These are phyloP conservation scores for Yamadazyma nakazawae DNA, from an alignment of 805 yeast genomes.

Conservation along the genomic window DNA sequence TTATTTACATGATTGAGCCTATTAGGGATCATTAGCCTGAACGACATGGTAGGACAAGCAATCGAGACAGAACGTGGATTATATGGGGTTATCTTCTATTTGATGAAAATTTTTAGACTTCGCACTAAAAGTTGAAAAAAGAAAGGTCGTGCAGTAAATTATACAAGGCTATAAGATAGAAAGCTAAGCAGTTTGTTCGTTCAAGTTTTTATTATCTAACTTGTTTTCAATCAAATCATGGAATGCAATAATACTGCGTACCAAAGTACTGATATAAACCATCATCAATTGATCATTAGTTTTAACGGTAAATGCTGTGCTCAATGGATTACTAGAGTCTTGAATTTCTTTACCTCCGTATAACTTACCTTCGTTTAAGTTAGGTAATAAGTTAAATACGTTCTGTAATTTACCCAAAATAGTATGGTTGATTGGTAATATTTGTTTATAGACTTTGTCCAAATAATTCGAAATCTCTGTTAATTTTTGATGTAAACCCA, in stretches of 20 bases:
- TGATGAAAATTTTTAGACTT: slow-evolving; percentile 8
- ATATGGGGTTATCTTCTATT: slow-evolving; percentile 2
- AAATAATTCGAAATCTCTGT: slow-evolving; percentile 75
- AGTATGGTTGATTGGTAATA: slow-evolving; percentile 83
- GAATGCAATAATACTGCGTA: slow-evolving; percentile 92
- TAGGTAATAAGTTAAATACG: slow-evolving; percentile 89
- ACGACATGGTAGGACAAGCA: slow-evolving; percentile 1
- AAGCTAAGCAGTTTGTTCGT: slow-evolving; percentile 22
- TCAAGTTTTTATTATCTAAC: slow-evolving; percentile 66
- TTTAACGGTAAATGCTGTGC: slow-evolving; percentile 82
- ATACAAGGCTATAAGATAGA: not conserved
- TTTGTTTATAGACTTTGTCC: slow-evolving; percentile 64
- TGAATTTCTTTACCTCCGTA: slow-evolving; percentile 14
- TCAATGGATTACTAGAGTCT: slow-evolving; percentile 49
- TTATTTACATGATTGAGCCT: slow-evolving; percentile 23
- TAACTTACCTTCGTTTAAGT: slow-evolving; percentile 41
- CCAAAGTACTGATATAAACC: slow-evolving; percentile 83
- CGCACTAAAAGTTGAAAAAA: slow-evolving; percentile 3
- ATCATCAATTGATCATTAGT: slow-evolving; percentile 97
- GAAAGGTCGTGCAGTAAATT: not conserved
- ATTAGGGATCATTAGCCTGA: slow-evolving; percentile 6
- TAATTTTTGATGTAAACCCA: slow-evolving; percentile 79
- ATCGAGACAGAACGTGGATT: not conserved
- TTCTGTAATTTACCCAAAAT: slow-evolving; percentile 92
- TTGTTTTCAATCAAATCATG: slow-evolving; percentile 96